phyloP scores from a whole-genome alignment of 2,329 filamentous ascomycete species.

The Chaetomium sp. region DNA sequence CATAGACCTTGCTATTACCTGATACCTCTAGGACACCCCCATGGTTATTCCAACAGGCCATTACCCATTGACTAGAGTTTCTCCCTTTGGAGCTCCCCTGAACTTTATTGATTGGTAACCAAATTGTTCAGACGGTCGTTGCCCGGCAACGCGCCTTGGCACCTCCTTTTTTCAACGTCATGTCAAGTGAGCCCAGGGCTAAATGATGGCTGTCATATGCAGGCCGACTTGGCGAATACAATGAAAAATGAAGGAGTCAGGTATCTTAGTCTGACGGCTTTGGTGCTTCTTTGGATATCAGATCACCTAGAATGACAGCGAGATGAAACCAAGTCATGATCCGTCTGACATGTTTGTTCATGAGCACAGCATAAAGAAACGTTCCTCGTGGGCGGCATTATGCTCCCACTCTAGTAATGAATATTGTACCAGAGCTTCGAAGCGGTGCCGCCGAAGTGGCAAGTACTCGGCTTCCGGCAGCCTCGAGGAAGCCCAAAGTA shows the following conservation, averaged over 20 bases:
- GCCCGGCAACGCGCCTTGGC: constrained; percentile 9
- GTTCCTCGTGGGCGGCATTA: background rate
- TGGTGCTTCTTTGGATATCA: background rate
- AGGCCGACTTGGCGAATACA: background rate
- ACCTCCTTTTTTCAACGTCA: constrained; percentile 1
- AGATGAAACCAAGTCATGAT: background rate
- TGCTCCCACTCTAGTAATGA: too few species aligned
- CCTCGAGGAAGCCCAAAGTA: background rate
- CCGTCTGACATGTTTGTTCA: background rate
- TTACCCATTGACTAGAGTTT: background rate
- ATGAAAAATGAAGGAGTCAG: background rate
- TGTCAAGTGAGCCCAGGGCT: background rate
- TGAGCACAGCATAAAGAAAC: background rate
- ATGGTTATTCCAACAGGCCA: background rate
- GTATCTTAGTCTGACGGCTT: background rate
- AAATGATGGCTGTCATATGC: background rate
- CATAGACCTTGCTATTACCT: too few species aligned
- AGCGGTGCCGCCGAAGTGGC: background rate
- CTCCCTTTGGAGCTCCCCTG: background rate
- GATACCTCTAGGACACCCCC: too few species aligned
- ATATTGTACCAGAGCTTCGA: background rate
- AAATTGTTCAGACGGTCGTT: background rate
- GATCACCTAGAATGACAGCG: background rate
- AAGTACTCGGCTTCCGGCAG: background rate
- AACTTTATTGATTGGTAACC: background rate